phyloP scores from a whole-genome alignment of 1,284 basidiomycete genomes.

The Phellinidium pouzarii region DNA sequence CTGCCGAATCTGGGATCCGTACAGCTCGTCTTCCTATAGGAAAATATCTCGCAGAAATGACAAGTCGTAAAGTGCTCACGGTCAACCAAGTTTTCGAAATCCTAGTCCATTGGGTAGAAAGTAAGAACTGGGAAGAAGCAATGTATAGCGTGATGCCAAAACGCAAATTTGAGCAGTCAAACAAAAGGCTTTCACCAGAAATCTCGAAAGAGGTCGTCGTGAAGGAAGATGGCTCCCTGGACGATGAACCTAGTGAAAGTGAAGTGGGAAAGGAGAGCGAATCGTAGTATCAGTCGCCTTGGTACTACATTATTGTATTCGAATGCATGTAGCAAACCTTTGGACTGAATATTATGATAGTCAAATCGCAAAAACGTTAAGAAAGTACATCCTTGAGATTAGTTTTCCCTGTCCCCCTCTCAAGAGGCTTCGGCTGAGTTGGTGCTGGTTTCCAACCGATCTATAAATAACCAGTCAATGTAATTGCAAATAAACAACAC shows the following conservation, averaged over 20 bases:
- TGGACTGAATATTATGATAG: too few relatives aligned
- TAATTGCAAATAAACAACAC: slow-evolving; percentile 3
- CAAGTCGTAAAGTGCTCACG: slow-evolving; percentile 92
- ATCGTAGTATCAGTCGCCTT: too few relatives aligned
- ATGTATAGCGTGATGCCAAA: slow-evolving; percentile 84
- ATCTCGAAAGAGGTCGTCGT: slow-evolving; percentile 25
- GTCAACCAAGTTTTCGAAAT: slow-evolving; percentile 98
- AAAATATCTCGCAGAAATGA: slow-evolving; percentile 73
- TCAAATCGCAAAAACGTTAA: neutral
- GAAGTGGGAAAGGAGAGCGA: too few relatives aligned
- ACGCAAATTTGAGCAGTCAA: slow-evolving; percentile 66
- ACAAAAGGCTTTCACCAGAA: slow-evolving; percentile 21
- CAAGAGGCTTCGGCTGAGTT: slow-evolving; percentile 77
- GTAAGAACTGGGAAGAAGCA: slow-evolving; percentile 76
- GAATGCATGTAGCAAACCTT: too few relatives aligned
- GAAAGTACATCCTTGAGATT: slow-evolving; percentile 75
- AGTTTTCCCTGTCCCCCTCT: slow-evolving; percentile 77
- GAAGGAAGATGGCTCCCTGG: slow-evolving; percentile 20
- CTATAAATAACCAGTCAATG: slow-evolving; percentile 34
- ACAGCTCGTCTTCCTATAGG: slow-evolving; percentile 92
- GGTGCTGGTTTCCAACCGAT: slow-evolving; percentile 98
- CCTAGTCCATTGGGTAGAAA: slow-evolving; percentile 82
- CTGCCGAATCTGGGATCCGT: slow-evolving; percentile 64
- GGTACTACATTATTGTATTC: too few relatives aligned
- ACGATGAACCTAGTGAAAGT: too few relatives aligned